Base-by-base conservation (phyloP, 257 asterid species). In the Eucommia ulmoides region DNA sequence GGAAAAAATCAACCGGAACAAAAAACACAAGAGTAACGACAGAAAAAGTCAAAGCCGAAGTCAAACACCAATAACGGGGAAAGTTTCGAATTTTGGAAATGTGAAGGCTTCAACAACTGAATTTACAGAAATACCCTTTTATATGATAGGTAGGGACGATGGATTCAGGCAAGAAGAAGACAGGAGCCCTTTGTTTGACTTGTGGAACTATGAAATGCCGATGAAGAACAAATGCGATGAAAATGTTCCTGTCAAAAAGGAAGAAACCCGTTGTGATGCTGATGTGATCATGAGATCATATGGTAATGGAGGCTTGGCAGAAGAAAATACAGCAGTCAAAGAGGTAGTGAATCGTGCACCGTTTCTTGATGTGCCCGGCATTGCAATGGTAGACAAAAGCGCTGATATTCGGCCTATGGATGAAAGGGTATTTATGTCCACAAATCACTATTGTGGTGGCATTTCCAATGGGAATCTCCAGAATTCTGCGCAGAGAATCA, bases 131-230 rank as follows among this genome's bases (percentile, higher is more conserved):
- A 71, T 60, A 55, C 61, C 60, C n/a, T 49, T 55, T 47, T 55
- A 23, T 64, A 60, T 75, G 68, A 41, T 67, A 7, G 33, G 50
- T 41, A 52, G 71, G 58, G 69, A 62, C 21, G 46, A 46, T 56
- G 61, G 44, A 41, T 29, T 5, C 38, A 20, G 14, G 51, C 45
- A 38, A 29, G 65, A 38, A 55, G 79, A 70, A 50, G 53, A 62
- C 33, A 66, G 72, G 51, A 25, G 50, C 16, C 23, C 35, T 49
- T 69, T 65, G 49, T 51, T 17, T 25, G 81, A 76, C 45, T 46
- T 74, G 65, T 71, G 80, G 6, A 24, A 10, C 54, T 77, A 64
- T 67, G 93, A 84, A 79, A 58, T 55, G 50, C 19, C 3, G 59
- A 45, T 35, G 47, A 23, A 42, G 51, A 41, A 47, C 23, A n/a